phyloP scores from a whole-genome alignment of 805 yeast genomes.

The Groenewaldozyma tartarivorans region DNA sequence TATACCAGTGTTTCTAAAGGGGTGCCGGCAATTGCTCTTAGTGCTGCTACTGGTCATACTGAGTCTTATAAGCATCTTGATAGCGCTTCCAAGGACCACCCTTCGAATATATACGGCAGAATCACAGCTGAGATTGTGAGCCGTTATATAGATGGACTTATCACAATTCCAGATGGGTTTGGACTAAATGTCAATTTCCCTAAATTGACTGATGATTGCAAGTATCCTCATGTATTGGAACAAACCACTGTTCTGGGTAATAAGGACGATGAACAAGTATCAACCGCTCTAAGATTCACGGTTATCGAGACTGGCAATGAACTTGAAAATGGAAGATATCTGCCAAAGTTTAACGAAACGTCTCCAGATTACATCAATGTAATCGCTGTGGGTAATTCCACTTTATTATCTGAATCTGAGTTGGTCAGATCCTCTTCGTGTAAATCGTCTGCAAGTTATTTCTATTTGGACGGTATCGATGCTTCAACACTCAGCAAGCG shows the following conservation, averaged over 20 bases:
- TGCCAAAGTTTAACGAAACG: not conserved
- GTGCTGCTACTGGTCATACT: slow-evolving; percentile 22
- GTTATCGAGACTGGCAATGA: not conserved
- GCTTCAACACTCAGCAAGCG: too few relatives aligned
- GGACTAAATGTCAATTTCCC: slow-evolving; percentile 3
- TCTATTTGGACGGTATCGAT: not conserved
- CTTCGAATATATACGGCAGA: not conserved
- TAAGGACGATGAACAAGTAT: not conserved
- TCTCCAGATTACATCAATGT: not conserved
- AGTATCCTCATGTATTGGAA: not conserved
- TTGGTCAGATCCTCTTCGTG: not conserved
- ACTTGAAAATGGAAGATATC: not conserved
- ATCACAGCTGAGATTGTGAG: not conserved
- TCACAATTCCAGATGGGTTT: not conserved
- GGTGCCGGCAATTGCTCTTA: slow-evolving; percentile 34
- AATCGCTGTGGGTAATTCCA: not conserved
- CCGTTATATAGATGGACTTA: not conserved
- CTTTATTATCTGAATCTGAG: not conserved
- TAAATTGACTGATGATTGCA: not conserved
- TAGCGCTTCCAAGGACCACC: not conserved
- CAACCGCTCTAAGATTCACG: not conserved
- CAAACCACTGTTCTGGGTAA: slow-evolving; percentile 1
- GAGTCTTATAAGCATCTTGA: not conserved
- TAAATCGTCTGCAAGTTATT: not conserved
- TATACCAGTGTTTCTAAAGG: slow-evolving; percentile 33